Evolutionary conservation across 2,329 filamentous ascomycete species (phyloP).

Genomic region (Trichoderma arundinaceum): DNA sequence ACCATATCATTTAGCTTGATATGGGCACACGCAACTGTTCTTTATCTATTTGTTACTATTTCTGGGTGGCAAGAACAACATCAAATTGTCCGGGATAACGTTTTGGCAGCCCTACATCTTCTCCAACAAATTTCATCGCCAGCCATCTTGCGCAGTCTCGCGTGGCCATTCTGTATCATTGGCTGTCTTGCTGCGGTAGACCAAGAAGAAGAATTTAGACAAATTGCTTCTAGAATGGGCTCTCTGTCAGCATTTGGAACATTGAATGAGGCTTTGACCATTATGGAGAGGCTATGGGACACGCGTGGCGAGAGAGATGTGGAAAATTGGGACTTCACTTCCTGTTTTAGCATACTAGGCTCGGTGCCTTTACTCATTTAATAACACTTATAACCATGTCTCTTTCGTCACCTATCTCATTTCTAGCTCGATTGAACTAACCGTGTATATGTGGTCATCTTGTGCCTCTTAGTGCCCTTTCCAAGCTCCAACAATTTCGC

Average conservation of each 20-base stretch:
- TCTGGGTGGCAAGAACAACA: conserved; percentile 15
- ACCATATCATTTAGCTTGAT: neutral
- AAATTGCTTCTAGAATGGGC: conserved; percentile 20
- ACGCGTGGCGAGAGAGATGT: conserved; percentile 3
- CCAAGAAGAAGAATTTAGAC: neutral
- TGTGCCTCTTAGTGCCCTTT: neutral
- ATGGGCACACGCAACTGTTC: conserved; percentile 6
- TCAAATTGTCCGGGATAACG: neutral
- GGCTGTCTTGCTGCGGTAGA: conserved; percentile 13
- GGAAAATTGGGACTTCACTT: conserved; percentile 17
- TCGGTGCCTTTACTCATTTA: conserved; percentile 13
- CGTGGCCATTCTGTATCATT: conserved; percentile 21
- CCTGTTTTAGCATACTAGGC: conserved; percentile 8
- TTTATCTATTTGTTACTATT: conserved; percentile 3
- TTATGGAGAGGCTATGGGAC: conserved; percentile 11
- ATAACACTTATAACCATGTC: neutral
- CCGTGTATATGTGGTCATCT: too few relatives aligned
- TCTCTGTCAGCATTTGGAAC: conserved; percentile 11
- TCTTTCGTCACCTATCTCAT: too few relatives aligned
- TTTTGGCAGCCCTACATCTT: neutral
- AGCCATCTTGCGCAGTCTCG: conserved; percentile 7
- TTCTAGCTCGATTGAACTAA: too few relatives aligned
- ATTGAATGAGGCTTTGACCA: neutral
- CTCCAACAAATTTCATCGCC: neutral
- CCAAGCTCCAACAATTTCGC: conserved; percentile 22